Base-by-base conservation (phyloP, 805 yeast species). In the Yarrowia bubula region DNA sequence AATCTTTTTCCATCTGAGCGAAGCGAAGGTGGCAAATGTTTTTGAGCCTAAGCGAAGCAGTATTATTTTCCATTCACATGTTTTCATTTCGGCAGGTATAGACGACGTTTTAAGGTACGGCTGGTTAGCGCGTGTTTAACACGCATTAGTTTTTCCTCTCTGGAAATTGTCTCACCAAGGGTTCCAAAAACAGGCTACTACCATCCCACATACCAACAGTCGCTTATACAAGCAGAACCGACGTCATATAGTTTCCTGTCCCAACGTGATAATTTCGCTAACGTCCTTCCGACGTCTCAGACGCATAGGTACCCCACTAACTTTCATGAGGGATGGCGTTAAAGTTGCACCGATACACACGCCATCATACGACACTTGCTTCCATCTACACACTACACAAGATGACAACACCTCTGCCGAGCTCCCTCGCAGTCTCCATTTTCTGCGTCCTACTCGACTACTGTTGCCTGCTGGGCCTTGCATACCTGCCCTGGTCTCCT, bases 301-400 rank as follows among this genome's bases (percentile, higher is more conserved):
- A 51, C 43, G 58, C 58, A 51, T 14, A 10, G 14, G 43, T 51
- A 51, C 58, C 58, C 58, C 58, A 43, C 58, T 51, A 51, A 50
- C 33, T 50, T 50, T 50, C 58, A 51, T 37, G 15, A 37, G 28
- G 28, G n/a, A 37, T 8, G 42, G 18, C 4, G 43, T 37, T 37
- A 9, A 37, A 51, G 58, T 51, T 51, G 58, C 33, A 37, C 43
- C 18, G 31, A n/a, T 31, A 35, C 41, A 33, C 17, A 13, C 13
- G 32, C 28, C 28, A 51, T 18, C 58, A 37, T 51, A 37, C 42
- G 42, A 50, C 57, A 17, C 31, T 32, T 17, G 37, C 38, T 32
- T 3, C 14, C 28, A 3, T n/a, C 11, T 39, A 13, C n/a, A 28
- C 33, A 10, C 8, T 28, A 42, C 28, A 42, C 44, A 41, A 47